Percentiles rank a stretch among this genome's conserved stretches.
Conservation (phyloP, 768 basidiomycete species). For the Leccinum ochraceum region DNA sequence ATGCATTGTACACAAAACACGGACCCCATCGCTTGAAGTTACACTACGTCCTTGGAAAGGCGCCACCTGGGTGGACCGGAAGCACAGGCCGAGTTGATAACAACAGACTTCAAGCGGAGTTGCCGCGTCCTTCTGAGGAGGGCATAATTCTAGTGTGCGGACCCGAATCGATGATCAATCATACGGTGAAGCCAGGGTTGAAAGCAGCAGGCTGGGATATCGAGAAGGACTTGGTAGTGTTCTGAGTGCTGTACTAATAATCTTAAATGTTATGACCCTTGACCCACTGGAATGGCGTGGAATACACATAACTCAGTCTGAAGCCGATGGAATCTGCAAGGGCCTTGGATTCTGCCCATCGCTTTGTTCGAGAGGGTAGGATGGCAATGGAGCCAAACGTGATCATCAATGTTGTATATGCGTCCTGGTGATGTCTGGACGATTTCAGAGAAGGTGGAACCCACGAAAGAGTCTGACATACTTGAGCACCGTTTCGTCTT, state of each 20-base stretch:
- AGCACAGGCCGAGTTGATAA: slow-evolving; percentile 43
- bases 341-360: slow-evolving; percentile 99
- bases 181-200: slow-evolving; percentile 34
- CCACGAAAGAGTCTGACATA: too few species aligned
- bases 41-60: slow-evolving; percentile 43
- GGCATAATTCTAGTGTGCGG: slow-evolving; percentile 52
- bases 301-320: neutral
- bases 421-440: slow-evolving; percentile 38
- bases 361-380: slow-evolving; percentile 68
- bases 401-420: slow-evolving; percentile 76
- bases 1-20: slow-evolving; percentile 34
- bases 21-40: slow-evolving; percentile 37
- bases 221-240: slow-evolving; percentile 34
- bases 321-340: slow-evolving; percentile 91
- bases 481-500: too few species aligned
- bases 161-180: slow-evolving; percentile 43
- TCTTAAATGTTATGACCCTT: neutral
- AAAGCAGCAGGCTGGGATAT: slow-evolving; percentile 39
- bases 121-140: slow-evolving; percentile 42
- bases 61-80: slow-evolving; percentile 40
- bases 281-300: neutral
- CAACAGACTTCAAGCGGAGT: slow-evolving; percentile 38
- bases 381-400: slow-evolving; percentile 90
- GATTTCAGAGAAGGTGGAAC: too few species aligned
- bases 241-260: slow-evolving; percentile 25